Evolutionary conservation across 805 yeast genomes (phyloP).

Genomic region (Wickerhamiella sorbophila): DNA sequence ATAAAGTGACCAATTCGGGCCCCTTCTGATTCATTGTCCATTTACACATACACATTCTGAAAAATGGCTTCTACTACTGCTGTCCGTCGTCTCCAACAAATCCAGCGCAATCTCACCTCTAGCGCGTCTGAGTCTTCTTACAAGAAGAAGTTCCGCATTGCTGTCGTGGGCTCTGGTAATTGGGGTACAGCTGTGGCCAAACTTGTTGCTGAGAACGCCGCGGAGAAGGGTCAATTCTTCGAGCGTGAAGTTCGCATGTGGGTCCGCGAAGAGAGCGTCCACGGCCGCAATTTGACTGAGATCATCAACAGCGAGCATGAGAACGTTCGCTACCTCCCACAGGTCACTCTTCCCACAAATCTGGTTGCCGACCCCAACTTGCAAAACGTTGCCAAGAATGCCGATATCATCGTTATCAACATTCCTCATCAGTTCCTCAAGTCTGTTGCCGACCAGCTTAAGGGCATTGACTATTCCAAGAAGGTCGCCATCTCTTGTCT

Average conservation of each 20-base stretch:
- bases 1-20: too few species aligned
- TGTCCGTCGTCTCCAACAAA: background rate
- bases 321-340: slow-evolving; percentile 91
- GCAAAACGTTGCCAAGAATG: slow-evolving; percentile 56
- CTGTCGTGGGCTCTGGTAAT: slow-evolving; percentile 92
- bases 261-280: slow-evolving; percentile 75
- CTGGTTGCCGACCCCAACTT: slow-evolving; percentile 78
- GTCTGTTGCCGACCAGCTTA: slow-evolving; percentile 57
- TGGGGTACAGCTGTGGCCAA: slow-evolving; percentile 98
- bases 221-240: slow-evolving; percentile 58
- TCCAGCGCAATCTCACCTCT: background rate
- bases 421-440: slow-evolving; percentile 94
- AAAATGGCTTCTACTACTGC: background rate
- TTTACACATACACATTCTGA: too few species aligned
- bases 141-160: slow-evolving; percentile 33
- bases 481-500: slow-evolving; percentile 89
- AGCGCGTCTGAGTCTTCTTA: slow-evolving; percentile 4
- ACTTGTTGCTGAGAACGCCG: slow-evolving; percentile 79
- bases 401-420: slow-evolving; percentile 83
- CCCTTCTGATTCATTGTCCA: too few species aligned
- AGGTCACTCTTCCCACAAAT: slow-evolving; percentile 71
- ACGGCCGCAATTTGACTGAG: slow-evolving; percentile 72
- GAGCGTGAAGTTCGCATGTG: slow-evolving; percentile 76
- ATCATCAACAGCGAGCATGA: slow-evolving; percentile 84
- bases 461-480: slow-evolving; percentile 54